Evolutionary conservation across 148 eudicot species (phyloP), one percentile per base, ranked within the genome.

Genomic region (Dysphania ambrosioides): DNA sequence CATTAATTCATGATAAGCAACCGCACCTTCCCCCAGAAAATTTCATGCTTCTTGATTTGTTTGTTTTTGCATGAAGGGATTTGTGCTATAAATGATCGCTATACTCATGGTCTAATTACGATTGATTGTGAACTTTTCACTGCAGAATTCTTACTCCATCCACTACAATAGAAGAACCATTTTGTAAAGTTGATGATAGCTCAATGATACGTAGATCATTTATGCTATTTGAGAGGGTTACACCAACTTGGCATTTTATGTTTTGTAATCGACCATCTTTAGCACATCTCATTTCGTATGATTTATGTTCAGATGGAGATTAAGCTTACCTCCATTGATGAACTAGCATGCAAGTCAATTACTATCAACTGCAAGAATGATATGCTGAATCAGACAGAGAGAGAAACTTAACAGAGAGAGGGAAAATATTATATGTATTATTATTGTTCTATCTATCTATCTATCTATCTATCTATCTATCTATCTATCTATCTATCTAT

Each of bases 61-160:
- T 27, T 2, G 38, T 16, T 31, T 70, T 61, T 60, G 44, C 23
- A 32, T 9, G 16, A 41, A 16, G 27, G 6, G 23, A 57, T n/a
- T 49, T 34, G n/a, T 71, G 5, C 6, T 23, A 34, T 8, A 56
- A 51, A 77, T 2, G 29, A 23, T 41, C 21, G 42, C 26, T 24
- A 10, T 8, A 8, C 26, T 23, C n/a, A 0, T 19, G 57, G 6
- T 44, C 63, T 61, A 47, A 59, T 40, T 18, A 21, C 68, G 9
- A n/a, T 66, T 73, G 65, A 26, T 26, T 68, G 7, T 42, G n/a
- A n/a, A n/a, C n/a, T n/a, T n/a, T n/a, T n/a, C 11, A 44, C 68
- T 67, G 59, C 83, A 85, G 88, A 81, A 55, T 40, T 19, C 40
- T 60, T 41, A 47, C 86, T 78, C 66, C 86, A 65, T 57, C 40